Evolutionary conservation across 2,329 filamentous ascomycete species (phyloP).

Genomic region (Arachnomyces sp.): DNA sequence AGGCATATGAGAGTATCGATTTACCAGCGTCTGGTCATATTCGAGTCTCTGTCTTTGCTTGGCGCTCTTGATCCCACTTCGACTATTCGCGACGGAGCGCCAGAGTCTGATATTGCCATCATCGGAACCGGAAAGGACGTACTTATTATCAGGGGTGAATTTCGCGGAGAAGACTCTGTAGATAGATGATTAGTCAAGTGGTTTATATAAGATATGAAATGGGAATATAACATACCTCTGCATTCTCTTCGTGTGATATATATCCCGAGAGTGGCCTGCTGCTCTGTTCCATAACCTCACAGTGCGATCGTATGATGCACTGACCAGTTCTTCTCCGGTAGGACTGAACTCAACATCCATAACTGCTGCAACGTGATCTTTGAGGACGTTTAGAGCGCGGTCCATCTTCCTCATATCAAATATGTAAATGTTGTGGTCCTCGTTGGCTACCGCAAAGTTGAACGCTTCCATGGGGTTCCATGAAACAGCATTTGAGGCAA

Average conservation of each 20-base stretch:
- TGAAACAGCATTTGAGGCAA: conserved; percentile 73
- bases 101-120: conserved; percentile 89
- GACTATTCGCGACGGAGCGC: conserved; percentile 75
- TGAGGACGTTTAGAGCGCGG: conserved; percentile 79
- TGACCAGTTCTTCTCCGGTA: conserved; percentile 88
- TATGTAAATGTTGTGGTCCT: conserved; percentile 87
- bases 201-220: conserved; percentile 1
- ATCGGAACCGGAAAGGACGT: conserved; percentile 82
- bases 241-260: conserved; percentile 98
- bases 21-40: conserved; percentile 78
- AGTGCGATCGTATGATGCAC: conserved; percentile 80
- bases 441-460: conserved; percentile 86
- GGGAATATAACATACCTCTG: conserved; percentile 47
- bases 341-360: conserved; percentile 96
- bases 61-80: conserved; percentile 78
- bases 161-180: conserved; percentile 68
- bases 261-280: conserved; percentile 76
- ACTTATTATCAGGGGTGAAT: conserved; percentile 85
- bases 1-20: conserved; percentile 89
- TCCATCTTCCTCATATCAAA: conserved; percentile 93
- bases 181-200: conserved; percentile 9
- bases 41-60: conserved; percentile 81
- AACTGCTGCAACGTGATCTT: conserved; percentile 82
- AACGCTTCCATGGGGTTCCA: conserved; percentile 98
- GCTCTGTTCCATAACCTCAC: conserved; percentile 76